Base-by-base conservation (phyloP, 305 asterid species). In the Fraxinus ornus region DNA sequence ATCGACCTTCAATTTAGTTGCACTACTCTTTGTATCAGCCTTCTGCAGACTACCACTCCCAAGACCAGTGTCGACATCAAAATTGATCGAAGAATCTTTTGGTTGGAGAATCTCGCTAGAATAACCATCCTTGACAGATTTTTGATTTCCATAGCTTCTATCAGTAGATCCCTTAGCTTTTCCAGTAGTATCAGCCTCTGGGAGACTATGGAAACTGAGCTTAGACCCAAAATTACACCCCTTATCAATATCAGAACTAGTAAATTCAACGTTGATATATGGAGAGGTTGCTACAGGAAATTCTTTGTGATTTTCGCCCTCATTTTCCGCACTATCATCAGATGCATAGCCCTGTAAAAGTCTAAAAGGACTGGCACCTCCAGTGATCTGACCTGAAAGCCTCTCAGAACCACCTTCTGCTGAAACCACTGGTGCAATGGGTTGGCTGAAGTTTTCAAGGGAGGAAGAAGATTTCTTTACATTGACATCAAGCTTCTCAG, bases 301-400 rank as follows among this genome's bases (percentile, higher is more conserved):
- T 72, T 77, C 88, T 80, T 49, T 44, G 79, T 9, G 85, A 85
- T 68, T 84, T 79, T 78, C 90, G 76, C 73, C 91, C 77, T 83
- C 88, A 72, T 82, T 80, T 84, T 89, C 94, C 22, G 88, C 85
- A 85, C 90, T 81, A 66, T 83, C 85, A 77, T 89, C 93, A 32
- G 97, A 90, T 55, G 88, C 86, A 87, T 89, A 93, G 49, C 88
- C 93, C 85, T 92, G 93, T 78, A 94, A n/a, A 39, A 93, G 87
- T 83, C 88, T 89, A 81, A 89, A 83, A 79, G 95, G 83, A 81
- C 89, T 82, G 24, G 83, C 84, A 72, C 86, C 89, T 84, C 85
- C 88, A 74, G 77, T 77, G 57, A 66, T 85, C 86, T 85, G 91
- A 81, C 83, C 39, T 30, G 91, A 80, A 83, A 78, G 87, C 80